Conservation (phyloP, 2,329 filamentous ascomycete species). For the Colletotrichum tabaci region DNA sequence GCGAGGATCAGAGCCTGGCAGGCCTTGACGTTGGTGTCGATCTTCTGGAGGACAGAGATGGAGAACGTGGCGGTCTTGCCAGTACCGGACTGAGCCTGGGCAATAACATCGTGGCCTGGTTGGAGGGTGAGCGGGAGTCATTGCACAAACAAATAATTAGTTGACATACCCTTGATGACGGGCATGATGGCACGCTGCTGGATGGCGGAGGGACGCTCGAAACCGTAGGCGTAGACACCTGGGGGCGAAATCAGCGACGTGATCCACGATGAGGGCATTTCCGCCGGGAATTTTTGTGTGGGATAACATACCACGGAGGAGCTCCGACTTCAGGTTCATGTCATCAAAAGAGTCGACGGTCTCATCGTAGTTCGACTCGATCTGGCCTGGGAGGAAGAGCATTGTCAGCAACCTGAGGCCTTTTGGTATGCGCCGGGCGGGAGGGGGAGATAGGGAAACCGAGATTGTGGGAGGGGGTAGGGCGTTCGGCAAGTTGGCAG, state of each 20-base stretch:
- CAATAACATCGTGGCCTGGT: conserved; percentile 96
- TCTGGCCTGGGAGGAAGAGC: conserved; percentile 78
- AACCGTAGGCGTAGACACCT: conserved; percentile 99
- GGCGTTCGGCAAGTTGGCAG: conserved; percentile 25
- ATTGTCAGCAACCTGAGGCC: conserved; percentile 43
- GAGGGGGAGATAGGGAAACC: background rate
- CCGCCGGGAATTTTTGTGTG: conserved; percentile 27
- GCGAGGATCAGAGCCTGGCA: conserved; percentile 99
- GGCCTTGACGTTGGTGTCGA: conserved; percentile 93
- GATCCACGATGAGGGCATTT: conserved; percentile 35
- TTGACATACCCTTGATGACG: conserved; percentile 92
- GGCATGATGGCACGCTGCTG: conserved; percentile 99
- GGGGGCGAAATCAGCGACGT: conserved; percentile 38
- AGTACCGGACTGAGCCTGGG: conserved; percentile 99
- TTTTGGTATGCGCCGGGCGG: conserved; percentile 25
- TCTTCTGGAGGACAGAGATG: conserved; percentile 98
- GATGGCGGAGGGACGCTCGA: conserved; percentile 99
- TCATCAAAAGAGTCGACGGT: conserved; percentile 99
- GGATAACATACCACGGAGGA: conserved; percentile 81
- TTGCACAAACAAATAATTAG: background rate
- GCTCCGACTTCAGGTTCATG: conserved; percentile 97
- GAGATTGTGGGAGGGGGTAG: background rate
- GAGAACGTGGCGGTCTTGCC: conserved; percentile 99
- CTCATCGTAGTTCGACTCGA: conserved; percentile 99
- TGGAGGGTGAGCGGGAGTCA: conserved; percentile 36